phyloP scores from a whole-genome alignment of 345 rosid species.

The Populus ilicifolia region DNA sequence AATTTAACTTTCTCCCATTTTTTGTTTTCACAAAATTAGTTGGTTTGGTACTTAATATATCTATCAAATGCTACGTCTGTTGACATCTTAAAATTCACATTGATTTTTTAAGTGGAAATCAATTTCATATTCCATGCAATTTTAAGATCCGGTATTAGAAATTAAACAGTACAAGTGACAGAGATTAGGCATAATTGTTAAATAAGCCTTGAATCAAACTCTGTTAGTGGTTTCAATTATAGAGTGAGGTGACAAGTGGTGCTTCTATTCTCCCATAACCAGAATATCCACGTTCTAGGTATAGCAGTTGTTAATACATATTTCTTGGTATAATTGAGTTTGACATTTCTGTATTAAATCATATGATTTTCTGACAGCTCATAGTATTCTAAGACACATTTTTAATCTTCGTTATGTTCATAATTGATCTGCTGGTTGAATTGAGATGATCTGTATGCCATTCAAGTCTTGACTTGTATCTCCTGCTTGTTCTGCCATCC shows the following conservation, averaged over 20 bases:
- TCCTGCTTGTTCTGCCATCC: slow-evolving; percentile 4
- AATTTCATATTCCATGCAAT: not conserved
- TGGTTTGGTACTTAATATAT: not conserved
- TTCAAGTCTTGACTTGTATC: not conserved
- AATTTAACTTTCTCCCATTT: not conserved
- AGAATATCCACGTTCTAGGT: not conserved
- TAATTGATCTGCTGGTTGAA: not conserved
- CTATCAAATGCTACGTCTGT: not conserved
- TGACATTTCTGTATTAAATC: not conserved
- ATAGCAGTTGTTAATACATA: not conserved
- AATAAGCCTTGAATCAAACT: not conserved
- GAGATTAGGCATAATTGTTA: not conserved
- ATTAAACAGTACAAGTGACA: not conserved
- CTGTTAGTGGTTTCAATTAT: not conserved
- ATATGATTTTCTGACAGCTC: not conserved
- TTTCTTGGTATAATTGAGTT: not conserved
- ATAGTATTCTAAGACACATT: not conserved
- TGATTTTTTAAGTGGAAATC: not conserved
- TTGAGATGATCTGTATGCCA: not conserved
- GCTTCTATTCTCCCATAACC: not conserved
- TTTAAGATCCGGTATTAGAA: not conserved
- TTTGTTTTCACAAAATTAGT: not conserved
- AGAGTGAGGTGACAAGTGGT: not conserved
- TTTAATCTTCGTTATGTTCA: not conserved
- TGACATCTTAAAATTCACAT: not conserved